These are phyloP conservation scores for Iris macrosiphon DNA, from an alignment of 106 monocot species.

Conservation along the genomic window DNA sequence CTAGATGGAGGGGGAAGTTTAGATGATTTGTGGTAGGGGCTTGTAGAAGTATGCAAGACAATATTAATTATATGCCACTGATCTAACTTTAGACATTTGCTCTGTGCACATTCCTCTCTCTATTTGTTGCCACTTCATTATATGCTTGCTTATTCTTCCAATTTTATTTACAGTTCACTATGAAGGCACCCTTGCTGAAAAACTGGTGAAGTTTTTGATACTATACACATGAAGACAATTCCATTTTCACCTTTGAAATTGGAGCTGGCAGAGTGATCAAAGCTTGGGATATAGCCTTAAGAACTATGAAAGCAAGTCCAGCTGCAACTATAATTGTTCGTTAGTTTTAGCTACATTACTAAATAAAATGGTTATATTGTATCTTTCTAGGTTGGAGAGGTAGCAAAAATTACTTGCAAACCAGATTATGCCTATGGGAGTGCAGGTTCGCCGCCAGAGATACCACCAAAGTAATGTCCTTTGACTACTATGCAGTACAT, in stretches of 20 bases:
- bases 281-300: slow-evolving; percentile 93
- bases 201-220: slow-evolving; percentile 90
- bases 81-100: too few species aligned
- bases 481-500: too few species aligned
- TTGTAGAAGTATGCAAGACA: too few species aligned
- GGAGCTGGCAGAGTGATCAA: slow-evolving; percentile 80
- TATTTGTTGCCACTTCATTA: too few species aligned
- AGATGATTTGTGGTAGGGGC: too few species aligned
- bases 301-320: slow-evolving; percentile 79
- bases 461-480: slow-evolving; percentile 84
- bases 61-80: too few species aligned
- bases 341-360: neutral
- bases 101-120: too few species aligned
- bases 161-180: slow-evolving; percentile 64
- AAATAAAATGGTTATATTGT: neutral
- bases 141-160: neutral
- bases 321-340: neutral
- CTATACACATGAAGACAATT: slow-evolving; percentile 92
- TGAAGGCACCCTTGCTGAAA: slow-evolving; percentile 89
- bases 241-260: slow-evolving; percentile 85
- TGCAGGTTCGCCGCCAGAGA: slow-evolving; percentile 88
- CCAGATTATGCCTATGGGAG: slow-evolving; percentile 98
- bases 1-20: too few species aligned
- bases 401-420: slow-evolving; percentile 88
- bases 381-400: slow-evolving; percentile 76